A percentile compares a stretch with the other conserved stretches of the same genome.
These are phyloP conservation scores for Tylopilus sp. DNA, from an alignment of 1,284 basidiomycete genomes.

Conservation along the genomic window DNA sequence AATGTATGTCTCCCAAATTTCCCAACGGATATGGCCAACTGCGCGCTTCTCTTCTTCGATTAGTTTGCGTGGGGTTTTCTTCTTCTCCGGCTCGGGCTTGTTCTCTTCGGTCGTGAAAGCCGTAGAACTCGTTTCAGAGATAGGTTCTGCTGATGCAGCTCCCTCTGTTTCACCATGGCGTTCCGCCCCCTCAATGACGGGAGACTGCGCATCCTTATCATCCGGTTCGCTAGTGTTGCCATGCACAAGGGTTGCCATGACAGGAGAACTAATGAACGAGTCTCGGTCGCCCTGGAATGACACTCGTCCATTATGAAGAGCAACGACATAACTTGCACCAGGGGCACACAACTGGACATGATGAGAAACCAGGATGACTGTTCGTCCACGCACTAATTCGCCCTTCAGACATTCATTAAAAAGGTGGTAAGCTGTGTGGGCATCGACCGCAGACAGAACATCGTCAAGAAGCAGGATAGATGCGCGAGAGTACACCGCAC, in stretches of 20 bases:
- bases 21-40: constrained; percentile 72
- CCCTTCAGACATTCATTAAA: constrained; percentile 82
- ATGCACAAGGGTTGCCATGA: constrained; percentile 67
- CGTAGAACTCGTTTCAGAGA: constrained; percentile 53
- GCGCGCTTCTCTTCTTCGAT: constrained; percentile 90
- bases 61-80: constrained; percentile 77
- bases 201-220: constrained; percentile 26
- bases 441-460: constrained; percentile 78
- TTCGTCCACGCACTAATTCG: constrained; percentile 75
- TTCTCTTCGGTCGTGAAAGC: constrained; percentile 33
- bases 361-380: constrained; percentile 85
- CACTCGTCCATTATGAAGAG: constrained; percentile 84
- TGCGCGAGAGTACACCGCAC: constrained; percentile 92
- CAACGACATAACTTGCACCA: constrained; percentile 70
- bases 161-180: constrained; percentile 7
- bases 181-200: constrained; percentile 12
- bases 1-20: constrained; percentile 83
- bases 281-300: constrained; percentile 68
- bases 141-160: constrained; percentile 25
- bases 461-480: constrained; percentile 87
- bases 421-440: constrained; percentile 84
- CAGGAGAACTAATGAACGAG: constrained; percentile 62
- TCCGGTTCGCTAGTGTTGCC: constrained; percentile 42
- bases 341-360: constrained; percentile 78
- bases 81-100: constrained; percentile 44